Percentiles rank a stretch among this genome's conserved stretches.
These are phyloP conservation scores for Luzula sylvatica DNA, from an alignment of 176 grass and related monocot genomes.

Conservation along the genomic window DNA sequence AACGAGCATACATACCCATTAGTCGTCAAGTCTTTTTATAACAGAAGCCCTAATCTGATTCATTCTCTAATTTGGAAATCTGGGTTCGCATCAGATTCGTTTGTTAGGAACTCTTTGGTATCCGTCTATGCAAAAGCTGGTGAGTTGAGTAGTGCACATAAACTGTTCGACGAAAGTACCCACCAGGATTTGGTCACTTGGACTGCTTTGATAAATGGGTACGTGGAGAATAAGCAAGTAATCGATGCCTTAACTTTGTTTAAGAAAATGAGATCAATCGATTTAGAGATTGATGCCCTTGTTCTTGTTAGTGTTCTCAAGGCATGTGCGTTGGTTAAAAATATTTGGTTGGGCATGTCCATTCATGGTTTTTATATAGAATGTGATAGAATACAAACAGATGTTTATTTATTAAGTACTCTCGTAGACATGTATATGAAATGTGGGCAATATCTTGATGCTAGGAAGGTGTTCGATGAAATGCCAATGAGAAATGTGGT, in stretches of 20 bases:
- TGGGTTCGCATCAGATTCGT: too few species aligned
- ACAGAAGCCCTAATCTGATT: too few species aligned
- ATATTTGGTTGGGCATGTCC: too few species aligned
- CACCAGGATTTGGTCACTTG: slow-evolving; percentile 35
- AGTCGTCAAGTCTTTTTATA: too few species aligned
- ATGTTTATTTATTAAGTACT: too few species aligned
- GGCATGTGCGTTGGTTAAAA: slow-evolving; percentile 27
- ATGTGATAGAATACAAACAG: too few species aligned
- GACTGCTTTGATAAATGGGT: slow-evolving; percentile 75
- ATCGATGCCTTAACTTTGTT: slow-evolving; percentile 40
- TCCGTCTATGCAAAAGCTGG: neutral
- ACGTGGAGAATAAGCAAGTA: slow-evolving; percentile 35
- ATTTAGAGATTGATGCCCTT: slow-evolving; percentile 39
- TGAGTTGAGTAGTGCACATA: slow-evolving; percentile 13
- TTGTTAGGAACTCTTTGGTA: neutral
- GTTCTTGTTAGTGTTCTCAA: slow-evolving; percentile 17
- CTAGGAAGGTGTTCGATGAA: slow-evolving; percentile 47
- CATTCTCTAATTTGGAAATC: too few species aligned
- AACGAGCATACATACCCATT: too few species aligned
- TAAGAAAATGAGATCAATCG: slow-evolving; percentile 38
- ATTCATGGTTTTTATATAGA: too few species aligned
- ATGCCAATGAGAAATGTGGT: slow-evolving; percentile 47
- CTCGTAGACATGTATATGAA: slow-evolving; percentile 37
- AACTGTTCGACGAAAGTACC: slow-evolving; percentile 44
- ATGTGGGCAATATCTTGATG: slow-evolving; percentile 51